phyloP scores from a whole-genome alignment of 2,329 filamentous ascomycete genomes.

The Cercospora zeina region DNA sequence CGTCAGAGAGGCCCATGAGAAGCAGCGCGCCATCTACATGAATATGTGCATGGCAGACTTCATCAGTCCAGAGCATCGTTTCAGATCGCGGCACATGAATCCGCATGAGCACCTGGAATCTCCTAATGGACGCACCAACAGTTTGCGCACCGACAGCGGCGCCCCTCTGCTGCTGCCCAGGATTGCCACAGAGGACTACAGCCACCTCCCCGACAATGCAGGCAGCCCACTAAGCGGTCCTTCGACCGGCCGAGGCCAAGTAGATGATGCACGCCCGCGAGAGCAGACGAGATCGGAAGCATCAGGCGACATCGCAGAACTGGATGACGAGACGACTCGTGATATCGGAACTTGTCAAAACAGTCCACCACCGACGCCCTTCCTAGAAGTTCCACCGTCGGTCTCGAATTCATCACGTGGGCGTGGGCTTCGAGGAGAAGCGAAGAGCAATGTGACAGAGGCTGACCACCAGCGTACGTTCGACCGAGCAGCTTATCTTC shows the following conservation, averaged over 20 bases:
- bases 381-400: neutral
- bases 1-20: constrained; percentile 40
- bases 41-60: constrained; percentile 35
- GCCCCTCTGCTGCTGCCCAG: neutral
- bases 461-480: constrained; percentile 43
- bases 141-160: neutral
- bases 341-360: neutral
- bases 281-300: neutral
- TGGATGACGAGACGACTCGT: neutral
- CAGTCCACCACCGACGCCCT: neutral
- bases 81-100: constrained; percentile 24
- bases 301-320: neutral
- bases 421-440: neutral
- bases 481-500: constrained; percentile 50
- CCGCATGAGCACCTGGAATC: neutral
- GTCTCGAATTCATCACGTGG: neutral
- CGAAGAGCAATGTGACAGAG: constrained; percentile 32
- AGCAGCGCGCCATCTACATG: constrained; percentile 32
- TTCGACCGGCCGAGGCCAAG: neutral
- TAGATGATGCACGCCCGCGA: neutral
- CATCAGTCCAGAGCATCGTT: constrained; percentile 28
- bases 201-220: neutral
- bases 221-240: neutral
- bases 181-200: neutral
- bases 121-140: neutral